A percentile compares a stretch with the other conserved stretches of the same genome.
Conservation (phyloP, 495 filamentous ascomycete species). For the Hypoxylon perforatum region DNA sequence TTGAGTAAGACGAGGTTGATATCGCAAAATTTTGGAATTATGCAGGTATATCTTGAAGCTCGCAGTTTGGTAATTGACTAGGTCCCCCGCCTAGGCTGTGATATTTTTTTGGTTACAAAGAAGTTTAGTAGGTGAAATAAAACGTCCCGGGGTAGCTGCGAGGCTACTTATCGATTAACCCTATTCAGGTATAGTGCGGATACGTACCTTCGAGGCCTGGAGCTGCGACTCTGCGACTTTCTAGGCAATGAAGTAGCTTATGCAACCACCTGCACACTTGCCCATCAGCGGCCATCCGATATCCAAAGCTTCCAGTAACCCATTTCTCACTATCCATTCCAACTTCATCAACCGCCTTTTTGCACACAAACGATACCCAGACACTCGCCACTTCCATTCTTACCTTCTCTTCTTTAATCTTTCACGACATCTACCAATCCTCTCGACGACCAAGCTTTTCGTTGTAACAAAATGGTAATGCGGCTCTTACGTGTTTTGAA, state of each 20-base stretch:
- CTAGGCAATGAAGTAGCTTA: slow-evolving; percentile 45
- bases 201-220: slow-evolving; percentile 18
- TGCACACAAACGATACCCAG: slow-evolving; percentile 32
- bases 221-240: slow-evolving; percentile 25
- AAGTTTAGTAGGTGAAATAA: no score
- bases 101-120: slow-evolving; percentile 41
- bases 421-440: slow-evolving; percentile 33
- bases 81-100: slow-evolving; percentile 34
- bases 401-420: slow-evolving; percentile 15
- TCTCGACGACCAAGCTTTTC: slow-evolving; percentile 2
- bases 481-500: slow-evolving; percentile 5
- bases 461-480: slow-evolving; percentile 42
- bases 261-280: slow-evolving; percentile 35
- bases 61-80: slow-evolving; percentile 6
- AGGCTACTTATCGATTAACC: slow-evolving; percentile 39
- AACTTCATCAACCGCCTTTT: slow-evolving; percentile 17
- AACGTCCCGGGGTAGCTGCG: slow-evolving; percentile 44
- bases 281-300: slow-evolving; percentile 21
- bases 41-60: slow-evolving; percentile 1
- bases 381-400: neutral
- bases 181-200: slow-evolving; percentile 4
- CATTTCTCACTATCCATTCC: slow-evolving; percentile 9
- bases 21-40: slow-evolving; percentile 2
- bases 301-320: slow-evolving; percentile 18
- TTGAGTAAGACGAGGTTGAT: neutral